phyloP scores from a whole-genome alignment of 2,329 filamentous ascomycete genomes.

The Aspergillus luchuensis region DNA sequence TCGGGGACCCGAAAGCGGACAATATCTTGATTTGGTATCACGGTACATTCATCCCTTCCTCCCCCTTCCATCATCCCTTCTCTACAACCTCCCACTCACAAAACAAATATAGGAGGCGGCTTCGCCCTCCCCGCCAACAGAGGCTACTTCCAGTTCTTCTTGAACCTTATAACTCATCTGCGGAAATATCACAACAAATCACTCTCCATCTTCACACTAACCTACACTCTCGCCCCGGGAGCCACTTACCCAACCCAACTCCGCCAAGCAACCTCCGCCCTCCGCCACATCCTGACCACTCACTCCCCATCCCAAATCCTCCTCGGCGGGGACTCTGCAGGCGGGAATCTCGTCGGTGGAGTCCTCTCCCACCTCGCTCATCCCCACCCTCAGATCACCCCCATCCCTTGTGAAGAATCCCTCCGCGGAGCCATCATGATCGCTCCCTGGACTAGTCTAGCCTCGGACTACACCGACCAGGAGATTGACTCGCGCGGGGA shows the following conservation, averaged over 20 bases:
- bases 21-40: slow-evolving; percentile 46
- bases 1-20: slow-evolving; percentile 39
- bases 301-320: slow-evolving; percentile 40
- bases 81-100: neutral
- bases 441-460: slow-evolving; percentile 60
- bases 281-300: slow-evolving; percentile 42
- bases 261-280: slow-evolving; percentile 42
- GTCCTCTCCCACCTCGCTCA: slow-evolving; percentile 51
- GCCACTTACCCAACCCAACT: slow-evolving; percentile 49
- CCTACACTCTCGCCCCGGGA: slow-evolving; percentile 58
- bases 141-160: slow-evolving; percentile 54
- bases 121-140: slow-evolving; percentile 53
- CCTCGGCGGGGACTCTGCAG: slow-evolving; percentile 49
- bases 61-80: neutral
- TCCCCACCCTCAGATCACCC: slow-evolving; percentile 56
- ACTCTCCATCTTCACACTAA: slow-evolving; percentile 56
- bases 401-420: slow-evolving; percentile 44
- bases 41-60: slow-evolving; percentile 24
- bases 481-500: slow-evolving; percentile 54
- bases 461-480: slow-evolving; percentile 47
- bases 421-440: slow-evolving; percentile 58
- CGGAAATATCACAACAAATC: slow-evolving; percentile 43
- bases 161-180: slow-evolving; percentile 45
- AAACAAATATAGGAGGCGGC: slow-evolving; percentile 52
- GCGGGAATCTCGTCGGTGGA: slow-evolving; percentile 44